Conservation (phyloP, 176 grass and related monocot species). For the Rhynchospora breviuscula region DNA sequence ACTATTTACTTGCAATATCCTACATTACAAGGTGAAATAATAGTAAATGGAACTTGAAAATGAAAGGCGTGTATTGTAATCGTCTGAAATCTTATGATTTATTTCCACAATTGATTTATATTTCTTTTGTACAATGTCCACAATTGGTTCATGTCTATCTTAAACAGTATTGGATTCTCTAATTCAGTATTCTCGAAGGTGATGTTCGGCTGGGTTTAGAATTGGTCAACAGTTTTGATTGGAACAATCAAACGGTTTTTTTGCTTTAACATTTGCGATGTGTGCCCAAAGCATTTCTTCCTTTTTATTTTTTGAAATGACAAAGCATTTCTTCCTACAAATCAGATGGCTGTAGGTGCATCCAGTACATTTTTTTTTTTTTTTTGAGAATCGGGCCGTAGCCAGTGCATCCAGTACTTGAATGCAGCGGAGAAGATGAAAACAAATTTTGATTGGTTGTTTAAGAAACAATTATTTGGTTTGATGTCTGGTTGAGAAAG, state of each 20-base stretch:
- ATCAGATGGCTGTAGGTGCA: not conserved
- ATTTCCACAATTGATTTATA: no score
- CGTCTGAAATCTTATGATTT: no score
- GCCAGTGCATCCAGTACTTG: not conserved
- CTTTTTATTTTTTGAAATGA: no score
- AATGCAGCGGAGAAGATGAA: not conserved
- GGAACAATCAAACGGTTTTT: not conserved
- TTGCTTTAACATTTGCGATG: not conserved
- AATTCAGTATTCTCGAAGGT: no score
- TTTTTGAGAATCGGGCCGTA: no score
- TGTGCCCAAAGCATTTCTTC: not conserved
- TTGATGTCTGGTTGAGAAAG: not conserved
- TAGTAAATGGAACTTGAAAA: not conserved
- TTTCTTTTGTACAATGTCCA: no score
- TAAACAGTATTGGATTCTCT: no score
- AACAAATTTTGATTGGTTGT: not conserved
- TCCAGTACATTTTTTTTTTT: no score
- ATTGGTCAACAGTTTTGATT: no score
- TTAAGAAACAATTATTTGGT: not conserved
- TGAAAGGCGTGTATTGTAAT: no score
- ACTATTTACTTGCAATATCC: not conserved
- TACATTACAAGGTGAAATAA: not conserved
- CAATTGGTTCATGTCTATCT: no score
- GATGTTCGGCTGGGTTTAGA: no score
- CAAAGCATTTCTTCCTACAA: not conserved